These are phyloP conservation scores for Crithidia mellificae DNA, from an alignment of 208 protist genomes.

Conservation along the genomic window DNA sequence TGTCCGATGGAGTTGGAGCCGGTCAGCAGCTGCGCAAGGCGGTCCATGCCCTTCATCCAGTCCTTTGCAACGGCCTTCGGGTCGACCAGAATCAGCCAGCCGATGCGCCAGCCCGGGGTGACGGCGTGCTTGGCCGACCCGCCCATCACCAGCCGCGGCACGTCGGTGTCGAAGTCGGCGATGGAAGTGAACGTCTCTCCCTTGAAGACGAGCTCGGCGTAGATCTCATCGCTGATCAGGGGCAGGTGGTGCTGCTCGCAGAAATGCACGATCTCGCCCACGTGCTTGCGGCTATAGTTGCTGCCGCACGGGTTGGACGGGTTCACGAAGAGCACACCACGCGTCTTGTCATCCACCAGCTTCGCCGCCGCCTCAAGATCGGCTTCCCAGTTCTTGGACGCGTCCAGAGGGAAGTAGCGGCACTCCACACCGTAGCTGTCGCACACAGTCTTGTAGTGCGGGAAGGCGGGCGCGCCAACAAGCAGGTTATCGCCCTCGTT, in stretches of 20 bases:
- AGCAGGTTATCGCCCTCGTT: slow-evolving; percentile 92
- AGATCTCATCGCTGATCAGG: slow-evolving; percentile 95
- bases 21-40: slow-evolving; percentile 69
- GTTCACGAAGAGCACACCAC: slow-evolving; percentile 90
- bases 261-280: slow-evolving; percentile 74
- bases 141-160: slow-evolving; percentile 87
- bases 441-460: slow-evolving; percentile 92
- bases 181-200: slow-evolving; percentile 71
- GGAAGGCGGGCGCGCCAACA: slow-evolving; percentile 89
- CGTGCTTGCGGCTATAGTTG: slow-evolving; percentile 82
- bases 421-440: slow-evolving; percentile 75
- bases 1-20: slow-evolving; percentile 90
- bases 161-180: slow-evolving; percentile 73
- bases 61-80: slow-evolving; percentile 30
- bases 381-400: slow-evolving; percentile 87
- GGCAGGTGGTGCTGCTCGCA: slow-evolving; percentile 85
- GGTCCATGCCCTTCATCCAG: slow-evolving; percentile 50
- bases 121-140: slow-evolving; percentile 92
- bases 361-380: slow-evolving; percentile 76
- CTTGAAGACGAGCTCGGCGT: slow-evolving; percentile 93
- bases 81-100: slow-evolving; percentile 88
- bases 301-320: slow-evolving; percentile 96
- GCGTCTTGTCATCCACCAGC: slow-evolving; percentile 84
- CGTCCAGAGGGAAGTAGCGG: slow-evolving; percentile 77
- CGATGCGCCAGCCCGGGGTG: slow-evolving; percentile 93